A percentile compares a stretch with the other conserved stretches of the same genome.
Evolutionary conservation across 306 rosid species (phyloP).

Genomic region (Astragalus membranaceus): DNA sequence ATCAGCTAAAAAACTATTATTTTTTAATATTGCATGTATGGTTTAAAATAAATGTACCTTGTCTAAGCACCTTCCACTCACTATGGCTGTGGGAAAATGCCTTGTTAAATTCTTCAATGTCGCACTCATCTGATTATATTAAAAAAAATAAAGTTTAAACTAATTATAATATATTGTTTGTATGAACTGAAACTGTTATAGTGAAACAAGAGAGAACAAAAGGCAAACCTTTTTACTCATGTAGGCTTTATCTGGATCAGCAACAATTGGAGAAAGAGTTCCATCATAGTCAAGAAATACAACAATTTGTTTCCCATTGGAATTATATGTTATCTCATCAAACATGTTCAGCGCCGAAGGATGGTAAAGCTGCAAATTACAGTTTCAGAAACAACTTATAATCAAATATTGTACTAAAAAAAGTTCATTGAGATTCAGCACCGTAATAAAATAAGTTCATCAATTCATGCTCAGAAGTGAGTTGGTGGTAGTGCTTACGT

Average conservation of each 20-base stretch:
- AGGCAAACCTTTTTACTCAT: constrained; percentile 64
- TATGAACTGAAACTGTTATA: background rate
- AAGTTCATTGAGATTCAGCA: no score
- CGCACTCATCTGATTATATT: constrained; percentile 64
- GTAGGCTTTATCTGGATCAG: constrained; percentile 81
- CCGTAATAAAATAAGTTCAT: no score
- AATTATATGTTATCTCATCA: constrained; percentile 44
- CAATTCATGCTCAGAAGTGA: no score
- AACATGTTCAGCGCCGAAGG: constrained; percentile 78
- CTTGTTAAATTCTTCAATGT: constrained; percentile 57
- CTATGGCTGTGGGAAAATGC: constrained; percentile 87
- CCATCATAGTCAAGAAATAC: constrained; percentile 91
- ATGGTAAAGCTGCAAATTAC: constrained; percentile 46
- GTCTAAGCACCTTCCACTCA: constrained; percentile 73
- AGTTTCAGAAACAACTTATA: no score
- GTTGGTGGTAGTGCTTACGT: constrained; percentile 41
- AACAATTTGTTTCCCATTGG: constrained; percentile 63
- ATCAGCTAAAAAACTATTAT: background rate
- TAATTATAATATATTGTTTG: background rate
- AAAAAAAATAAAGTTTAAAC: background rate
- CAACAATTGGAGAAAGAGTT: constrained; percentile 93
- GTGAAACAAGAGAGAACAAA: background rate
- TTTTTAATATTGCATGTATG: background rate
- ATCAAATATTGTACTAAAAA: no score
- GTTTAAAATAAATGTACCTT: constrained; percentile 50